Conservation (phyloP, 2,329 filamentous ascomycete species). For the Botrytis galanthina region DNA sequence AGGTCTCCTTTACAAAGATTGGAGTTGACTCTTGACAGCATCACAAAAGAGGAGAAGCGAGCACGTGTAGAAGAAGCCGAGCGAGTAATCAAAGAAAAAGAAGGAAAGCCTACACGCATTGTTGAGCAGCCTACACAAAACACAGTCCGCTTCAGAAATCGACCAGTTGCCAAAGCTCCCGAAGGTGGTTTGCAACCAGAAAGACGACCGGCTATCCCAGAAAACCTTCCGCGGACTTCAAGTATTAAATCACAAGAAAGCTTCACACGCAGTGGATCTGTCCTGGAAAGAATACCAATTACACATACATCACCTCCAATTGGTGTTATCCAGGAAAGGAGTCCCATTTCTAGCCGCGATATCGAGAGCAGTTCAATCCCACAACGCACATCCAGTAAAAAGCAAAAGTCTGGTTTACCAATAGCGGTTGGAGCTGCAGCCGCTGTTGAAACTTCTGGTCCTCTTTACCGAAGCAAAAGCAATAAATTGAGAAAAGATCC, state of each 20-base stretch:
- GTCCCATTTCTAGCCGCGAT: slow-evolving; percentile 13
- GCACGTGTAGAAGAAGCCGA: slow-evolving; percentile 83
- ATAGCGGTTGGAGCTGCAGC: slow-evolving; percentile 24
- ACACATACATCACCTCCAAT: slow-evolving; percentile 17
- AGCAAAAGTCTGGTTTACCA: slow-evolving; percentile 52
- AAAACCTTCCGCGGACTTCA: slow-evolving; percentile 37
- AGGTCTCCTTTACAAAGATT: slow-evolving; percentile 91
- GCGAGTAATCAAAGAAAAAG: slow-evolving; percentile 56
- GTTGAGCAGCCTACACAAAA: slow-evolving; percentile 33
- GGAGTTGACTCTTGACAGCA: slow-evolving; percentile 84
- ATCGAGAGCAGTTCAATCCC: slow-evolving; percentile 17
- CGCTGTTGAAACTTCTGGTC: slow-evolving; percentile 37
- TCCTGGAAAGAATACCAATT: slow-evolving; percentile 34
- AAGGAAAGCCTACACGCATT: slow-evolving; percentile 42
- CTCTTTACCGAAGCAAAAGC: slow-evolving; percentile 48
- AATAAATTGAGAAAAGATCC: slow-evolving; percentile 59
- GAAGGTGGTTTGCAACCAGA: slow-evolving; percentile 29
- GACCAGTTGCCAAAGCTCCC: slow-evolving; percentile 32
- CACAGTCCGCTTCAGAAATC: slow-evolving; percentile 37
- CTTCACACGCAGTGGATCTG: slow-evolving; percentile 38
- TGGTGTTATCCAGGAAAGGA: slow-evolving; percentile 16
- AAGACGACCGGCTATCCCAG: slow-evolving; percentile 32
- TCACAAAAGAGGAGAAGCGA: slow-evolving; percentile 94
- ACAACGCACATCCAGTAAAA: slow-evolving; percentile 58
- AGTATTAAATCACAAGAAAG: slow-evolving; percentile 40